Evolutionary conservation across 768 basidiomycete genomes (phyloP).

Genomic region (Russula foetens): DNA sequence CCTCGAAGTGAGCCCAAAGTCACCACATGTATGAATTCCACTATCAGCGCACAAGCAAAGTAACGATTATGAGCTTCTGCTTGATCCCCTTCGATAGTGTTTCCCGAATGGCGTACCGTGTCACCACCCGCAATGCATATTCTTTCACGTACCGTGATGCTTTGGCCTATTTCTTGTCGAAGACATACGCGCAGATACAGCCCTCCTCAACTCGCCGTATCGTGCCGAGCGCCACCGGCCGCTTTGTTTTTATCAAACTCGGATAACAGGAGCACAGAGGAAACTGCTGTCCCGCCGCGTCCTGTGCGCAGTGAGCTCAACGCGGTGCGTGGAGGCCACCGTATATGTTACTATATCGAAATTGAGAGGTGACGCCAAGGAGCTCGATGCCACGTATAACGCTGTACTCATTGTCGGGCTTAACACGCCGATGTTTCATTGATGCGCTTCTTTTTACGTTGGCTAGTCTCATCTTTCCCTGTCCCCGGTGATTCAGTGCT

Average conservation of each 20-base stretch:
- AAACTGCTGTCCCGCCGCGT: conserved; percentile 83
- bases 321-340: conserved; percentile 87
- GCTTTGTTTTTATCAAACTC: conserved; percentile 70
- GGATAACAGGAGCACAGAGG: conserved; percentile 68
- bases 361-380: conserved; percentile 93
- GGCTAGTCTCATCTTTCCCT: conserved; percentile 30
- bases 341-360: conserved; percentile 92
- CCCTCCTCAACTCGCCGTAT: conserved; percentile 61
- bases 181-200: conserved; percentile 79
- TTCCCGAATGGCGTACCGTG: conserved; percentile 77
- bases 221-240: conserved; percentile 59
- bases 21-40: neutral
- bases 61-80: conserved; percentile 71
- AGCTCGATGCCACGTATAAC: conserved; percentile 96
- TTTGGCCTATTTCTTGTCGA: conserved; percentile 94
- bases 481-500: conserved; percentile 34
- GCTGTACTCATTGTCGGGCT: conserved; percentile 73
- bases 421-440: conserved; percentile 40
- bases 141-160: conserved; percentile 98
- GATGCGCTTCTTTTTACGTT: conserved; percentile 30
- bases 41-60: neutral
- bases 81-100: conserved; percentile 92
- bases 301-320: conserved; percentile 95
- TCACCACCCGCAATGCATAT: conserved; percentile 85
- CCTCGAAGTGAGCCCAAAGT: conserved; percentile 88